These are phyloP conservation scores for Trichophyton simii DNA, from an alignment of 2,329 filamentous ascomycete genomes.

Conservation along the genomic window DNA sequence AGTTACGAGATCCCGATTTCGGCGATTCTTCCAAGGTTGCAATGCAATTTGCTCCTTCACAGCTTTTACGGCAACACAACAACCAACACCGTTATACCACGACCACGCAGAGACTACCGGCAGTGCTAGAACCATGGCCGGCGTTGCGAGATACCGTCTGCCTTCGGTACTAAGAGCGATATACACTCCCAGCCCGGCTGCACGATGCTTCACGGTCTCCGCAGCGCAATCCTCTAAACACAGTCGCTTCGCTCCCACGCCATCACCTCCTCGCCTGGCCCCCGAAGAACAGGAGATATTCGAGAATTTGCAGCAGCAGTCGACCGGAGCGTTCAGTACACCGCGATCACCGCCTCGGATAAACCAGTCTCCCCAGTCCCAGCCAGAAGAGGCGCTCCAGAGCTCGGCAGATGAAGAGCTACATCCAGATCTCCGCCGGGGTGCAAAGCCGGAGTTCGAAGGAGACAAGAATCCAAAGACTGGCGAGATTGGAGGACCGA, in stretches of 20 bases:
- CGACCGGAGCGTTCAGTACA: constrained; percentile 64
- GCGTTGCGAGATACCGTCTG: not conserved
- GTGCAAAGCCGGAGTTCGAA: constrained; percentile 80
- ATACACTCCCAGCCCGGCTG: not conserved
- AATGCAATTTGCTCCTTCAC: not conserved
- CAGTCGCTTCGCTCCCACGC: constrained; percentile 27
- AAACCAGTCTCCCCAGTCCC: constrained; percentile 31
- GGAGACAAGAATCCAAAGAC: constrained; percentile 87
- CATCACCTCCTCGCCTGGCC: constrained; percentile 74
- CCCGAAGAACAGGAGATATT: constrained; percentile 82
- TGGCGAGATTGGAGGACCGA: constrained; percentile 88
- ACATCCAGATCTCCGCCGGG: constrained; percentile 59
- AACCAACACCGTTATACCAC: not conserved
- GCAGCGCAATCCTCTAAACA: constrained; percentile 15
- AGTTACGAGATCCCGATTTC: not conserved
- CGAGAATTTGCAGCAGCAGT: constrained; percentile 69
- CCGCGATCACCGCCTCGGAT: constrained; percentile 31
- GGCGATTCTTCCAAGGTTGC: not conserved
- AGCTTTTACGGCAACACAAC: not conserved
- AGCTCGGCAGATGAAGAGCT: constrained; percentile 46
- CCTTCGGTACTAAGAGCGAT: not conserved
- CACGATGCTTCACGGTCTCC: constrained; percentile 7
- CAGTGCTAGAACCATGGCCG: not conserved
- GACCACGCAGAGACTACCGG: not conserved
- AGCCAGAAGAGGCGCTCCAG: constrained; percentile 16